phyloP scores from a whole-genome alignment of 495 filamentous ascomycete species.

The Annulohypoxylon moriforme region DNA sequence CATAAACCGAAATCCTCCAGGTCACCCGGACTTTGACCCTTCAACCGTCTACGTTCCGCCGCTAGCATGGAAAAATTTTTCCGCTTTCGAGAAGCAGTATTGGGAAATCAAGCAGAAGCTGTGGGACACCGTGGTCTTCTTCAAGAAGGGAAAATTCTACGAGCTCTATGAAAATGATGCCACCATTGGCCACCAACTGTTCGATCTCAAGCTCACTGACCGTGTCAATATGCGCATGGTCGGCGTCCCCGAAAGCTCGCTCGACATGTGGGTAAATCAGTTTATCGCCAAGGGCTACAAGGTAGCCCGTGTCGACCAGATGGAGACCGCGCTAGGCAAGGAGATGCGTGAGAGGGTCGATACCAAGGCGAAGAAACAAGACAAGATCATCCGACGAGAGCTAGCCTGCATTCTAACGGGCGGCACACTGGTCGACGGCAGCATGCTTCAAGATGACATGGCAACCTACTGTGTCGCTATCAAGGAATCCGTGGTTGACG shows the following conservation, averaged over 20 bases:
- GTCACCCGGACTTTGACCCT: constrained; percentile 93
- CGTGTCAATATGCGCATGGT: constrained; percentile 99
- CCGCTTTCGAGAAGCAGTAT: constrained; percentile 96
- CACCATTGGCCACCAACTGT: constrained; percentile 95
- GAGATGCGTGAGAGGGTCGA: constrained; percentile 94
- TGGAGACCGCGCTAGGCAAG: constrained; percentile 93
- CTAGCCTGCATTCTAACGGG: constrained; percentile 89
- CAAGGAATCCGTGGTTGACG: constrained; percentile 84
- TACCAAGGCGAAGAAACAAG: constrained; percentile 68
- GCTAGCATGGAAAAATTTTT: constrained; percentile 78
- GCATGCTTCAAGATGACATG: constrained; percentile 98
- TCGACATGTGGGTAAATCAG: constrained; percentile 93
- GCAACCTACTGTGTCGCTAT: constrained; percentile 96
- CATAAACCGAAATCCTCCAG: constrained; percentile 79
- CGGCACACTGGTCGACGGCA: constrained; percentile 92
- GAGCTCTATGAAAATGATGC: constrained; percentile 99
- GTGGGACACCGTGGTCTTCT: constrained; percentile 98
- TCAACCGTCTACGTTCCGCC: constrained; percentile 89
- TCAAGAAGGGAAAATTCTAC: constrained; percentile 99
- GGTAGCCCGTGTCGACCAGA: constrained; percentile 95
- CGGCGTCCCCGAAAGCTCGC: constrained; percentile 88
- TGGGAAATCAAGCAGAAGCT: constrained; percentile 99
- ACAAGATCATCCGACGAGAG: constrained; percentile 94
- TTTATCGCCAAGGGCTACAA: constrained; percentile 96
- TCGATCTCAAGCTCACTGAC: constrained; percentile 97